phyloP scores from a whole-genome alignment of 1,284 basidiomycete species.

The Volvariella volvacea region DNA sequence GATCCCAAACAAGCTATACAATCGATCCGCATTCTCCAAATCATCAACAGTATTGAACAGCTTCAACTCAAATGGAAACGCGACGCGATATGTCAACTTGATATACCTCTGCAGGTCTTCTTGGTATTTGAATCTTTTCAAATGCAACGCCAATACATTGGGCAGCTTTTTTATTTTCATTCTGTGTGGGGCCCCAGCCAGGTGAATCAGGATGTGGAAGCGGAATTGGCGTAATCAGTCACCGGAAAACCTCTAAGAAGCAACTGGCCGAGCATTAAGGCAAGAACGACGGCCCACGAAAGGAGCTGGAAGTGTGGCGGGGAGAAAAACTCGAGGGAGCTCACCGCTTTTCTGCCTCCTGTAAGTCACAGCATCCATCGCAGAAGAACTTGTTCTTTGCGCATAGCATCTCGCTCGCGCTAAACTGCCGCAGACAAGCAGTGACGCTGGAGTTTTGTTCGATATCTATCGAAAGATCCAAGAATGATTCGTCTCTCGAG shows the following conservation, averaged over 20 bases:
- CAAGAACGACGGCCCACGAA: neutral
- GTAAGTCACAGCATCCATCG: conserved; percentile 91
- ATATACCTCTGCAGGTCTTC: conserved; percentile 85
- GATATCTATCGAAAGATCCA: conserved; percentile 97
- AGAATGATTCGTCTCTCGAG: conserved; percentile 91
- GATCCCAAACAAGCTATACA: conserved; percentile 93
- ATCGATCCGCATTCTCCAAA: conserved; percentile 77
- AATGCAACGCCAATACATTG: conserved; percentile 89
- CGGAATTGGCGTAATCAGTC: conserved; percentile 9
- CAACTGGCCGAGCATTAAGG: too few relatives aligned
- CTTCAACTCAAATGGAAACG: conserved; percentile 90
- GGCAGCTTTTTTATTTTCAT: conserved; percentile 98
- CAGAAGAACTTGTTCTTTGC: conserved; percentile 99
- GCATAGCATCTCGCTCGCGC: conserved; percentile 96
- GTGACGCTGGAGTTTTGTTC: conserved; percentile 96
- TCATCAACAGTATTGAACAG: conserved; percentile 98
- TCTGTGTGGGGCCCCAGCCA: conserved; percentile 31
- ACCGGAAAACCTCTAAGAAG: too few relatives aligned
- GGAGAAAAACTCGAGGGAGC: conserved; percentile 16
- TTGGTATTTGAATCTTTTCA: conserved; percentile 98
- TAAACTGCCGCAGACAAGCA: conserved; percentile 92
- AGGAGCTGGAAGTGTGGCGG: neutral
- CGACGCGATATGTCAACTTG: conserved; percentile 94
- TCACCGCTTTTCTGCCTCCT: conserved; percentile 96
- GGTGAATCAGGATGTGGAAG: neutral